Percentiles rank a stretch among this genome's conserved stretches.
phyloP scores from a whole-genome alignment of 208 protist species.

The Leishmania guyanensis region DNA sequence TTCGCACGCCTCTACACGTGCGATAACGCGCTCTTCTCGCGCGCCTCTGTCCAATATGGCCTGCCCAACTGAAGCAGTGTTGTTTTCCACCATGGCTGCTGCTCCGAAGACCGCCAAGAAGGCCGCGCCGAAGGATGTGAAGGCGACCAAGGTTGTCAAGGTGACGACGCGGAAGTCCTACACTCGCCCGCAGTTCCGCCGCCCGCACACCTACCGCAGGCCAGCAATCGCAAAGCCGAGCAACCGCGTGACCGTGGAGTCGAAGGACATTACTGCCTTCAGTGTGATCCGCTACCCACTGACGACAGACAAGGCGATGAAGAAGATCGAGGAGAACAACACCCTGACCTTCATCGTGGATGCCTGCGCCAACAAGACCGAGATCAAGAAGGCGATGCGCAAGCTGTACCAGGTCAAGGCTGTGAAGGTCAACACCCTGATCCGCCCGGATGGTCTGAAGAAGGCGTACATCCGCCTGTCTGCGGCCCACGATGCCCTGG shows the following conservation, averaged over 20 bases:
- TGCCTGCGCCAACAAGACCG: conserved; percentile 96
- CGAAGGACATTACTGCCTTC: conserved; percentile 88
- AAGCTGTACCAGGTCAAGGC: conserved; percentile 98
- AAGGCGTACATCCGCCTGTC: conserved; percentile 98
- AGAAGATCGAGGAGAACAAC: conserved; percentile 99
- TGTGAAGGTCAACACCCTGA: conserved; percentile 99
- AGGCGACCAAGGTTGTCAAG: conserved; percentile 85
- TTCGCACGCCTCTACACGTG: no score
- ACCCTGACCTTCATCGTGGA: conserved; percentile 99
- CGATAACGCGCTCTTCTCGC: neutral
- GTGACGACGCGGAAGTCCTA: conserved; percentile 94
- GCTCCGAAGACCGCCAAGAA: conserved; percentile 49
- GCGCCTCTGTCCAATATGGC: no score
- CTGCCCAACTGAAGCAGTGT: neutral
- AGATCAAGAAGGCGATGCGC: conserved; percentile 98
- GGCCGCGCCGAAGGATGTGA: conserved; percentile 62
- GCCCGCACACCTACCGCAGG: conserved; percentile 95
- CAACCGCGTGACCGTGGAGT: conserved; percentile 86
- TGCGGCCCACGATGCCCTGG: conserved; percentile 96
- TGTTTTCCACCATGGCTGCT: conserved; percentile 55
- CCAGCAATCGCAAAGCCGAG: conserved; percentile 90
- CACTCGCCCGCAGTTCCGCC: conserved; percentile 95
- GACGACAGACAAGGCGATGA: conserved; percentile 98
- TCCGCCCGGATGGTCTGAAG: conserved; percentile 98
- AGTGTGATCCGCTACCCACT: conserved; percentile 97